Evolutionary conservation across 768 basidiomycete genomes (phyloP).

Genomic region (Rhodotorula paludigena): DNA sequence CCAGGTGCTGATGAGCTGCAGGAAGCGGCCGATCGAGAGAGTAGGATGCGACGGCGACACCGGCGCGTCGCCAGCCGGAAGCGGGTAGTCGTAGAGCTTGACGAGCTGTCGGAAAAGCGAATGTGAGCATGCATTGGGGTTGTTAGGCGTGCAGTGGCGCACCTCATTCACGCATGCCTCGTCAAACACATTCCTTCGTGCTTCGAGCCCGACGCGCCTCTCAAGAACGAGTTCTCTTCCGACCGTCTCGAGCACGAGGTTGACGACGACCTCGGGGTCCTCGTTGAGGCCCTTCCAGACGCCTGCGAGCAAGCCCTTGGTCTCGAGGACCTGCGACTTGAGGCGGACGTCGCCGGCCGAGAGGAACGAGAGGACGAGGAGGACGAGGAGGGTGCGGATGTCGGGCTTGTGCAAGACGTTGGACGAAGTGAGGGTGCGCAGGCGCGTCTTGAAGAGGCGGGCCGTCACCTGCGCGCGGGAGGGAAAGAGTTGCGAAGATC

Average conservation of each 20-base stretch:
- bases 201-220: constrained; percentile 66
- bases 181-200: constrained; percentile 60
- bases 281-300: constrained; percentile 69
- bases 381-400: constrained; percentile 69
- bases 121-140: background rate
- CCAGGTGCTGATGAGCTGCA: constrained; percentile 46
- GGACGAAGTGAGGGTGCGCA: constrained; percentile 14
- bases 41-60: constrained; percentile 36
- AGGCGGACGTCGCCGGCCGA: constrained; percentile 56
- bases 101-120: constrained; percentile 13
- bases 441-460: constrained; percentile 37
- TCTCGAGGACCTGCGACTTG: constrained; percentile 64
- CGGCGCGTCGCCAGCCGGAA: constrained; percentile 49
- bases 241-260: constrained; percentile 60
- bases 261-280: constrained; percentile 61
- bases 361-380: constrained; percentile 70
- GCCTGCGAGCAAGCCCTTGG: constrained; percentile 60
- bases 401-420: constrained; percentile 52
- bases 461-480: constrained; percentile 19
- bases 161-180: constrained; percentile 49
- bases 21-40: constrained; percentile 30
- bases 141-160: background rate
- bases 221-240: constrained; percentile 53
- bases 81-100: constrained; percentile 46
- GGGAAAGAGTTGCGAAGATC: background rate